Conservation (phyloP, 768 basidiomycete species). For the Boletus pseudopeckii region DNA sequence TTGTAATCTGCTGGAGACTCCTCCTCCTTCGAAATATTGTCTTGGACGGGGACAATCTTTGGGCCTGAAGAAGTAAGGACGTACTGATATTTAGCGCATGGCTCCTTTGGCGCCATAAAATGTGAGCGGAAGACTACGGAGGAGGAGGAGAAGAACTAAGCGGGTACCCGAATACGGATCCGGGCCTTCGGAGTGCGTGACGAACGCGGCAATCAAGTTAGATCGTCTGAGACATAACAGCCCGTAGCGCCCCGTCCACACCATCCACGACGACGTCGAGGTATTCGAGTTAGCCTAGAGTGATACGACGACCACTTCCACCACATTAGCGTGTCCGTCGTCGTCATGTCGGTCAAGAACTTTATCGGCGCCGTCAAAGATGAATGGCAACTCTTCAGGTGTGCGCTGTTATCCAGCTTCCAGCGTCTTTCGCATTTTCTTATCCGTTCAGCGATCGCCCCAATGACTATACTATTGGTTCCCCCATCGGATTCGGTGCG, state of each 20-base stretch:
- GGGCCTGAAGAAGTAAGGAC: constrained; percentile 63
- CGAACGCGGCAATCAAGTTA: neutral
- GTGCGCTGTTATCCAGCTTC: constrained; percentile 1
- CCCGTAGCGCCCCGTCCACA: neutral
- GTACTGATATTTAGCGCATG: constrained; percentile 73
- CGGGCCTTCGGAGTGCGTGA: constrained; percentile 9
- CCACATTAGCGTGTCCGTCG: neutral
- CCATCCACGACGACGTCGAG: neutral
- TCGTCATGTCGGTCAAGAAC: constrained; percentile 20
- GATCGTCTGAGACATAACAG: neutral
- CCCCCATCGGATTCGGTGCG: constrained; percentile 86
- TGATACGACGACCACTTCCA: neutral
- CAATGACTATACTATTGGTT: constrained; percentile 70
- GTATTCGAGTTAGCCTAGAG: too few species aligned
- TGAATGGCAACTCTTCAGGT: constrained; percentile 83
- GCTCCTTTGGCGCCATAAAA: constrained; percentile 63
- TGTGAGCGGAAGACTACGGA: constrained; percentile 2
- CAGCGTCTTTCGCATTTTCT: neutral
- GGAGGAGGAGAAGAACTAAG: neutral
- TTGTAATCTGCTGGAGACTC: constrained; percentile 85
- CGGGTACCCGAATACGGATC: constrained; percentile 18
- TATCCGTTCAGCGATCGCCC: constrained; percentile 52
- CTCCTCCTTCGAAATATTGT: constrained; percentile 67
- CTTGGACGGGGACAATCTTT: constrained; percentile 68
- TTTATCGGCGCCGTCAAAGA: constrained; percentile 84